Evolutionary conservation across 1,284 basidiomycete genomes (phyloP), one percentile per base, ranked within the genome.

Genomic region (Leccinum insigne): DNA sequence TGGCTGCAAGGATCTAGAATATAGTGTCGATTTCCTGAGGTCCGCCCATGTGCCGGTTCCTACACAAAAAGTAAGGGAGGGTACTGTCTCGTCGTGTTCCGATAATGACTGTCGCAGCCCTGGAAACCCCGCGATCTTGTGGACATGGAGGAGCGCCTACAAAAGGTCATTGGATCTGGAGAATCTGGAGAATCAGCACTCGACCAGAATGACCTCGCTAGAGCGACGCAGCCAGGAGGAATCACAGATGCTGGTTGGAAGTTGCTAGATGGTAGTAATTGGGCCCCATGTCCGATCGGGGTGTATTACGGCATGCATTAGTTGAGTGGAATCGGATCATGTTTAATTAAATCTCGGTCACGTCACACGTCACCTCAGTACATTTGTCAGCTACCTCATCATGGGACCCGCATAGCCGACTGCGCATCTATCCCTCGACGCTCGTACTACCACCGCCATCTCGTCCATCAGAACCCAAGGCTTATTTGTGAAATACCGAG

Each of bases 261-360:
- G 58, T 65, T 79, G 54, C 74, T 88, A 8, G 77, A 80, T 44
- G 71, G 68, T 29, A 78, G 77, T 16, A 75, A 77, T 32, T 92
- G 90, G 91, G 81, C 77, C 68, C 81, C 86, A 3, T 87, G 85
- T 72, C 90, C 90, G 5, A 88, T 92, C 61, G 91, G 90, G 16
- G 80, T 90, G 61, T 86, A 80, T 60, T 42, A 52, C 49, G 49
- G 49, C 49, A 18, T 47, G 44, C 13, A 40, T 40, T 42, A 49
- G 49, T 14, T 52, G 21, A 52, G 21, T 52, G 49, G 49, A 49
- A 49, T 26, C 18, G 38, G 38, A 59, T 26, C 21, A 18, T 23
- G 26, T 49, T 49, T 9, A 23, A 42, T 62, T 38, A 40, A 52
- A 13, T 44, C 38, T 49, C 14, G 47, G 72, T 73, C 69, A 74